A percentile compares a stretch with the other conserved stretches of the same genome.
Conservation (phyloP, 805 yeast species). For the Priceomyces fermenticarens region DNA sequence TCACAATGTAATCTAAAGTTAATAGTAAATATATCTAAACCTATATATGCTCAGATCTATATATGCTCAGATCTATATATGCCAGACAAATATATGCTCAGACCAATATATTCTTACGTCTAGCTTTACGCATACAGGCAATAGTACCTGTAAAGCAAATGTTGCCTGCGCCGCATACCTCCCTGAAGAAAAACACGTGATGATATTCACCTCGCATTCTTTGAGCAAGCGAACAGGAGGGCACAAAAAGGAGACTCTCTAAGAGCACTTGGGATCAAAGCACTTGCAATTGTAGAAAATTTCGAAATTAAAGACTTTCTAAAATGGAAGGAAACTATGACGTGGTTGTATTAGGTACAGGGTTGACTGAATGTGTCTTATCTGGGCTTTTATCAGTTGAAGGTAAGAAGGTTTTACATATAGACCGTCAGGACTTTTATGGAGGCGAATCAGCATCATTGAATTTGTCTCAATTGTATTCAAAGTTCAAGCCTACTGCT, state of each 20-base stretch:
- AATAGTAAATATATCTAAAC: too few species aligned
- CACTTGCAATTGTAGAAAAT: not conserved
- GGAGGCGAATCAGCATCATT: slow-evolving; percentile 92
- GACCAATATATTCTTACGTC: too few species aligned
- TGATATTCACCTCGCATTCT: too few species aligned
- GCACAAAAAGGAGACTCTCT: not conserved
- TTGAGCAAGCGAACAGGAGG: not conserved
- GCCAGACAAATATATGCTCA: too few species aligned
- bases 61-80: too few species aligned
- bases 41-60: too few species aligned
- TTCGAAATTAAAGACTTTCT: not conserved
- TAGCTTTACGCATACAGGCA: too few species aligned
- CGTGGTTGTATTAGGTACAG: slow-evolving; percentile 91
- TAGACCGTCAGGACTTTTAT: slow-evolving; percentile 93
- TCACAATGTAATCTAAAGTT: slow-evolving; percentile 47
- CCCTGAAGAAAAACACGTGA: too few species aligned
- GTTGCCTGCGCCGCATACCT: too few species aligned
- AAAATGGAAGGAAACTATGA: slow-evolving; percentile 94
- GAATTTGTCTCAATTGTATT: slow-evolving; percentile 64
- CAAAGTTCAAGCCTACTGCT: slow-evolving; percentile 77
- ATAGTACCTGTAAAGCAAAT: too few species aligned
- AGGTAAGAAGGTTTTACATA: slow-evolving; percentile 95
- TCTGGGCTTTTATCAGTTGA: slow-evolving; percentile 95
- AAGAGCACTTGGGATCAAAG: not conserved
- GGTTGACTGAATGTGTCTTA: slow-evolving; percentile 94